phyloP scores from a whole-genome alignment of 495 filamentous ascomycete genomes.

The Xylaria intraflava region DNA sequence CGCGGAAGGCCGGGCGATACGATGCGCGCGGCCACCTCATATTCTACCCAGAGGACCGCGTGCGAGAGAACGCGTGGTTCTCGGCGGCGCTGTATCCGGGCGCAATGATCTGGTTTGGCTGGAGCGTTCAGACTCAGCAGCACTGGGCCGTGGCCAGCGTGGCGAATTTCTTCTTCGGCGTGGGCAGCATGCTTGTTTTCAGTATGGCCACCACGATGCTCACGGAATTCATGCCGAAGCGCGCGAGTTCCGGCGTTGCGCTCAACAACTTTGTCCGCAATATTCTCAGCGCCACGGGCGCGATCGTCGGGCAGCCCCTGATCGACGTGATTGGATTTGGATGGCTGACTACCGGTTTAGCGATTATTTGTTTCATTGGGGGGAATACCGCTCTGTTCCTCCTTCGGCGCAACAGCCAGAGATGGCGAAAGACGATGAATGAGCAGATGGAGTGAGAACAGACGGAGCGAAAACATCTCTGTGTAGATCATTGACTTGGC shows the following conservation, averaged over 20 bases:
- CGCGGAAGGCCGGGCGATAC: slow-evolving; percentile 61
- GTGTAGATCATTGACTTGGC: too few species aligned
- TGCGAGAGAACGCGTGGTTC: slow-evolving; percentile 84
- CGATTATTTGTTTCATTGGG: slow-evolving; percentile 52
- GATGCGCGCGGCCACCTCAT: slow-evolving; percentile 63
- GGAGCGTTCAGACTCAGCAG: slow-evolving; percentile 36
- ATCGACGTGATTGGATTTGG: slow-evolving; percentile 80
- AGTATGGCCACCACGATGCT: slow-evolving; percentile 71
- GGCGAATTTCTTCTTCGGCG: slow-evolving; percentile 82
- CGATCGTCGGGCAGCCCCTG: slow-evolving; percentile 65
- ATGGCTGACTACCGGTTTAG: slow-evolving; percentile 80
- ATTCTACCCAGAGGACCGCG: slow-evolving; percentile 78
- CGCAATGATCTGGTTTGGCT: slow-evolving; percentile 60
- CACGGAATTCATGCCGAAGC: slow-evolving; percentile 82
- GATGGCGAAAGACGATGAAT: slow-evolving; percentile 68
- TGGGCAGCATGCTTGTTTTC: slow-evolving; percentile 88
- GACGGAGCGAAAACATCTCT: not conserved
- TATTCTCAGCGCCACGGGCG: slow-evolving; percentile 75
- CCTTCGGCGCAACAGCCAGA: slow-evolving; percentile 58
- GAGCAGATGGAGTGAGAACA: slow-evolving; percentile 21
- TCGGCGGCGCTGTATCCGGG: slow-evolving; percentile 68
- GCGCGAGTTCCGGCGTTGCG: slow-evolving; percentile 70
- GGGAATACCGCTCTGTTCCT: slow-evolving; percentile 53
- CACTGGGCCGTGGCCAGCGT: slow-evolving; percentile 50
- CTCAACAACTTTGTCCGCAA: slow-evolving; percentile 84